Evolutionary conservation across 2,329 filamentous ascomycete genomes (phyloP).

Genomic region (Emergomyces pasteurianus): DNA sequence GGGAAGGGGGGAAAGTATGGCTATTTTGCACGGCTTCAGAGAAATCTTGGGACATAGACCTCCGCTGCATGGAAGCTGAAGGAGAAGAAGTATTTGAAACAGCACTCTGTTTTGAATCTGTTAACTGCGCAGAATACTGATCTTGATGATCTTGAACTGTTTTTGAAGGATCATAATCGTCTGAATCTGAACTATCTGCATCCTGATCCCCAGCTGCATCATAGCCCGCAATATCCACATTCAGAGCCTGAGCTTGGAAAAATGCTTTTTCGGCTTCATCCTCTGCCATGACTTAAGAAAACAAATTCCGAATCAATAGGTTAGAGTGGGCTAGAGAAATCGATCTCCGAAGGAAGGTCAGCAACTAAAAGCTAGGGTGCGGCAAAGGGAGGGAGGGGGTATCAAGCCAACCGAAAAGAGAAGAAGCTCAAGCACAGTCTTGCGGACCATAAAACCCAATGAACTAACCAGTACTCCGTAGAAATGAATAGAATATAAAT

Average conservation of each 20-base stretch:
- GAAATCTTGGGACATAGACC: slow-evolving; percentile 16
- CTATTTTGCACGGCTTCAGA: slow-evolving; percentile 20
- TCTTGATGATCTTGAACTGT: slow-evolving; percentile 31
- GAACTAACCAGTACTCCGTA: neutral
- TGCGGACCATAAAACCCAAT: neutral
- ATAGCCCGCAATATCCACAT: slow-evolving; percentile 26
- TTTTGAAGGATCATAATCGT: slow-evolving; percentile 45
- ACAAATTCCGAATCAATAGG: neutral
- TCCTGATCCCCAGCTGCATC: slow-evolving; percentile 38
- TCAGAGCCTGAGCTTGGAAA: slow-evolving; percentile 37
- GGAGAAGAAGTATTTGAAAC: slow-evolving; percentile 18
- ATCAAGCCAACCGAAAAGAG: neutral
- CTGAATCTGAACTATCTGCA: slow-evolving; percentile 42
- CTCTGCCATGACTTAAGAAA: slow-evolving; percentile 35
- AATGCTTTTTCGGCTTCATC: slow-evolving; percentile 44
- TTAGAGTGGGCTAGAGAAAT: neutral
- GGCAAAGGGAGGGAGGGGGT: neutral
- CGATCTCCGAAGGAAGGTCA: neutral
- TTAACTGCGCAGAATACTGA: slow-evolving; percentile 24
- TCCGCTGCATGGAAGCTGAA: slow-evolving; percentile 14
- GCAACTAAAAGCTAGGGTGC: neutral
- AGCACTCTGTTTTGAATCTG: slow-evolving; percentile 20
- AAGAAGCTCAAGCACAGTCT: neutral
- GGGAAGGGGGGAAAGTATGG: slow-evolving; percentile 19
- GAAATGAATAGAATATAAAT: neutral